These are phyloP conservation scores for Pichia norvegensis DNA, from an alignment of 1,139 yeast genomes.

Conservation along the genomic window DNA sequence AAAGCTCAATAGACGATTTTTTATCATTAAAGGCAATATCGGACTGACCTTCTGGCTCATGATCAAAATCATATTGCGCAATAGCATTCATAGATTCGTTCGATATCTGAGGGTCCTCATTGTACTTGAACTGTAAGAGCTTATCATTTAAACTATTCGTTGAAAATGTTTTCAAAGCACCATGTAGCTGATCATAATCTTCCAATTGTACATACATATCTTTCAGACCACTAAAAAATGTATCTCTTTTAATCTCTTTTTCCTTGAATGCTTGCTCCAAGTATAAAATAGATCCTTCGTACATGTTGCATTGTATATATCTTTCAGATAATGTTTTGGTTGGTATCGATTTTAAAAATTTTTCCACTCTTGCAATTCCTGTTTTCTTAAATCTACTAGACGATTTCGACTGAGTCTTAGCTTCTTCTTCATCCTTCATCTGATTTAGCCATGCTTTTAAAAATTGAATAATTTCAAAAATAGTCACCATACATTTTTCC, in stretches of 20 bases:
- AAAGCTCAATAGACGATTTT: slow-evolving; percentile 33
- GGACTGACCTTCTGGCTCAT: slow-evolving; percentile 15
- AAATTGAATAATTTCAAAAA: slow-evolving; percentile 77
- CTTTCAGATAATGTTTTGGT: slow-evolving; percentile 65
- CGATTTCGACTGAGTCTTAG: slow-evolving; percentile 4
- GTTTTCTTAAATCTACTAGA: slow-evolving; percentile 7
- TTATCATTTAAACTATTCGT: slow-evolving; percentile 63
- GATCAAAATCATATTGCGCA: slow-evolving; percentile 28
- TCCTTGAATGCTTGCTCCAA: slow-evolving; percentile 67
- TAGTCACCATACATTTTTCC: slow-evolving; percentile 59
- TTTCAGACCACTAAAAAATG: slow-evolving; percentile 51
- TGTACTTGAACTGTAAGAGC: slow-evolving; percentile 71
- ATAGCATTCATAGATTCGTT: slow-evolving; percentile 76
- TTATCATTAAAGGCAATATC: slow-evolving; percentile 11
- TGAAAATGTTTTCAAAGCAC: slow-evolving; percentile 69
- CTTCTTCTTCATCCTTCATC: slow-evolving; percentile 26
- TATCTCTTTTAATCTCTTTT: slow-evolving; percentile 33
- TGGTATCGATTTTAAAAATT: slow-evolving; percentile 50
- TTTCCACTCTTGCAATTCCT: slow-evolving; percentile 30
- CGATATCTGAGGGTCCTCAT: slow-evolving; percentile 82
- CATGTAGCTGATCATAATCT: slow-evolving; percentile 87
- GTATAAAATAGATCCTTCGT: slow-evolving; percentile 82
- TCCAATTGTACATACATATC: slow-evolving; percentile 79
- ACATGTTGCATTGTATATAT: slow-evolving; percentile 77
- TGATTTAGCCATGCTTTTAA: slow-evolving; percentile 65